Conservation (phyloP, 2,329 filamentous ascomycete species). For the Ophiosphaerella herpotricha region DNA sequence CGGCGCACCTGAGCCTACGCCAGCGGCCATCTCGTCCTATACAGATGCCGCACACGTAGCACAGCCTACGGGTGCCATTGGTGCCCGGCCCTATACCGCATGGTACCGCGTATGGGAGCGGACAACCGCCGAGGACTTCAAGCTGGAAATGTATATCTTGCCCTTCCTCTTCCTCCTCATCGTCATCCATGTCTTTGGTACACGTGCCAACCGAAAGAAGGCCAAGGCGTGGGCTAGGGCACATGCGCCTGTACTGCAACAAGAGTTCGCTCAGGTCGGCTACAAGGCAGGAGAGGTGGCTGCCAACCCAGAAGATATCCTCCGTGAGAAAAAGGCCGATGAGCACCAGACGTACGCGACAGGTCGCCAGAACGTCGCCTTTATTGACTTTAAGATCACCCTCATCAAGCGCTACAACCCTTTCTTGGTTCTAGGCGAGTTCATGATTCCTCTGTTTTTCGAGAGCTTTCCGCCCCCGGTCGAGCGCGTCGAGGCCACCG, state of each 20-base stretch:
- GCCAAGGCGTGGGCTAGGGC: constrained; percentile 80
- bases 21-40: constrained; percentile 53
- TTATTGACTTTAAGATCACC: constrained; percentile 81
- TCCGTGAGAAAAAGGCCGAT: constrained; percentile 86
- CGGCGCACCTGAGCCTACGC: constrained; percentile 70
- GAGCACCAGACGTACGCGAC: constrained; percentile 89
- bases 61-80: constrained; percentile 48
- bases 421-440: constrained; percentile 67
- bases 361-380: constrained; percentile 90
- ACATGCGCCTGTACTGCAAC: constrained; percentile 71
- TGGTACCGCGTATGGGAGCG: constrained; percentile 99
- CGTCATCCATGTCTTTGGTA: constrained; percentile 79
- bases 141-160: constrained; percentile 81
- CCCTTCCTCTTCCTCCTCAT: constrained; percentile 75
- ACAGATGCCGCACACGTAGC: constrained; percentile 39
- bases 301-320: constrained; percentile 60
- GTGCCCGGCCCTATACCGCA: constrained; percentile 74
- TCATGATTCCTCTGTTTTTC: constrained; percentile 73
- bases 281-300: constrained; percentile 59
- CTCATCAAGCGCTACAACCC: constrained; percentile 90
- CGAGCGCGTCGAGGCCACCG: constrained; percentile 75
- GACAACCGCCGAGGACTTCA: constrained; percentile 81
- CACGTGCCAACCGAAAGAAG: constrained; percentile 76
- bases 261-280: constrained; percentile 87
- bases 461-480: constrained; percentile 72